Percentiles rank a stretch among this genome's conserved stretches.
phyloP scores from a whole-genome alignment of 495 filamentous ascomycete genomes.

The Hypoxylon rickii region DNA sequence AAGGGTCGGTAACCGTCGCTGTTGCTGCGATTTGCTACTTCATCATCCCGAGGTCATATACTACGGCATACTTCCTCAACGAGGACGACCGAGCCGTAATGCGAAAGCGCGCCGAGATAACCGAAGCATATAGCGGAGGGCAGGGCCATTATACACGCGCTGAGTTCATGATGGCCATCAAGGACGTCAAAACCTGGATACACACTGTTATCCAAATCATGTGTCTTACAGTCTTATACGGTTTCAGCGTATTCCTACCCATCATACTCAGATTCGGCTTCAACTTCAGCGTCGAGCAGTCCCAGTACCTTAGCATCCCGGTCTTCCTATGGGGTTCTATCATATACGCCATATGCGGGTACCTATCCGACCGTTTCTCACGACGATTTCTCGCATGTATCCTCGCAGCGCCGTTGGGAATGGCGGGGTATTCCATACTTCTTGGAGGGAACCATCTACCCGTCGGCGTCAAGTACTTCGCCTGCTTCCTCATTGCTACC shows the following conservation, averaged over 20 bases:
- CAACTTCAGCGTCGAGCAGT: constrained; percentile 61
- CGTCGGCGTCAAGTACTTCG: constrained; percentile 65
- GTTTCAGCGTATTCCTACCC: constrained; percentile 72
- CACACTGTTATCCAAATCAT: constrained; percentile 68
- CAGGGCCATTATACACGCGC: constrained; percentile 60
- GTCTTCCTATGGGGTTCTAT: constrained; percentile 69
- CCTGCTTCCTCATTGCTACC: constrained; percentile 67
- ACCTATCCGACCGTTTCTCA: constrained; percentile 61
- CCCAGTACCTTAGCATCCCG: constrained; percentile 73
- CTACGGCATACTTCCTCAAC: constrained; percentile 57
- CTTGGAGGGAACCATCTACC: constrained; percentile 53
- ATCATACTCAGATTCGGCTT: constrained; percentile 74
- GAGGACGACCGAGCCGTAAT: constrained; percentile 59
- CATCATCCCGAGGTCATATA: constrained; percentile 42
- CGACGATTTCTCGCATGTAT: constrained; percentile 61
- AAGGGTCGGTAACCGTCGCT: constrained; percentile 44
- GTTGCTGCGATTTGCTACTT: constrained; percentile 37
- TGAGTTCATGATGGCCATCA: constrained; percentile 50
- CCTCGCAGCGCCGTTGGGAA: constrained; percentile 57
- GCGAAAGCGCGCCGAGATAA: constrained; percentile 47
- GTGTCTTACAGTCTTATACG: constrained; percentile 71
- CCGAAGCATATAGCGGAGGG: constrained; percentile 61
- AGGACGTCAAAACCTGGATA: constrained; percentile 61
- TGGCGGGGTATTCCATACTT: constrained; percentile 67
- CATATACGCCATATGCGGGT: constrained; percentile 61